Base-by-base conservation (phyloP, 2,329 filamentous ascomycete genomes). In the Coniochaeta sp. region DNA sequence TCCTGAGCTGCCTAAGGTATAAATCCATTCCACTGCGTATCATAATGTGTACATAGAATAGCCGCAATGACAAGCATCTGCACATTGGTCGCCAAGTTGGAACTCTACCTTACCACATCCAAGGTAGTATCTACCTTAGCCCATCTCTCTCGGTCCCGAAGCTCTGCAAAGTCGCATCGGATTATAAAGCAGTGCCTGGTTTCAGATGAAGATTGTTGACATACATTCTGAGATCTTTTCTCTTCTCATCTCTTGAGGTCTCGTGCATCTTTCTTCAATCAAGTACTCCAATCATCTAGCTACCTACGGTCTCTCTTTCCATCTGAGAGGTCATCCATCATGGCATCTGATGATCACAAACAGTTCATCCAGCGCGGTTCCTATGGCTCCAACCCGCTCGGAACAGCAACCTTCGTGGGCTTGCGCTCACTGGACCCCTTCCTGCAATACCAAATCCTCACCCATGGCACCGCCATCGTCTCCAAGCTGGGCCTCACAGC, bases 401-500 rank as follows among this genome's bases (percentile, higher is more conserved):
- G 75, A 22, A 74, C 71, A 1, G 61, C 72, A 14, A 73, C 73
- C 56, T 77, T 77, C 65, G 59, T 76, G 63, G 72, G 70, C 30
- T 68, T 77, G 19, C 75, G 76, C 57, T 63, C 69, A 14, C 67
- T 74, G 56, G 72, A 72, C 60, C 62, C 68, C 6, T 22, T 71
- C 17, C 67, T 74, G 2, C 72, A 74, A 62, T 71, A 70, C 60
- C 60, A 69, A 40, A 62, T 74, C 28, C 64, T 74, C 59, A 57
- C 67, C 59, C 57, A 63, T 58, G 60, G 82, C 64, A 68, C 74
- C 19, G 68, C 78, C 28, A 67, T 83, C 44, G 75, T 86, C 62
- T 67, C 76, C 58, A 70, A 67, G 4, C 65, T 83, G 9, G 79
- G 81, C 56, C 65, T 82, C 17, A 69, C 75, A 17, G 70, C 75